These are phyloP conservation scores for Haberlea rhodopensis DNA, from an alignment of 257 asterid species.

Conservation along the genomic window DNA sequence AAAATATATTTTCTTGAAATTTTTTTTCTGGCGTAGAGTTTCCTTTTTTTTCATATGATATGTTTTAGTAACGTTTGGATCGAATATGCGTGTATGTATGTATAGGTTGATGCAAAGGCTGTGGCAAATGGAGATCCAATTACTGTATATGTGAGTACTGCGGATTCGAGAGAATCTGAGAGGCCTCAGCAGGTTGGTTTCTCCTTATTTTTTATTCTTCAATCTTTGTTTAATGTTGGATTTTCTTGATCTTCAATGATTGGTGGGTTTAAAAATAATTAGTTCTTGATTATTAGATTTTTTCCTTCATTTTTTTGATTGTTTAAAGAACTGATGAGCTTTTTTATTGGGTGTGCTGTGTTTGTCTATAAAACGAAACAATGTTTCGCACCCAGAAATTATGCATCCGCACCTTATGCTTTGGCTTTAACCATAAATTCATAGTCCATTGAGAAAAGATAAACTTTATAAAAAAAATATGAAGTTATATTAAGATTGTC, in stretches of 20 bases:
- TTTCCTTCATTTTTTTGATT: too few relatives aligned
- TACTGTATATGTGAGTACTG: too few relatives aligned
- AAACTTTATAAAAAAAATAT: not conserved
- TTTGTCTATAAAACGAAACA: not conserved
- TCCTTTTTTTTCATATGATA: too few relatives aligned
- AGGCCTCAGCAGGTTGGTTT: slow-evolving; percentile 65
- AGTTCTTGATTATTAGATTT: not conserved
- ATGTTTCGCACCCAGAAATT: not conserved
- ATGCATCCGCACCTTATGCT: not conserved
- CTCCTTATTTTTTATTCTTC: not conserved
- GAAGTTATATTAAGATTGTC: too few relatives aligned
- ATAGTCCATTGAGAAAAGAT: not conserved
- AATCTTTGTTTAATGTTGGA: not conserved
- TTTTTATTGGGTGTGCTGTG: not conserved
- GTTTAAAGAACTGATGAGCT: not conserved
- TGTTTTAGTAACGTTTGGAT: too few relatives aligned
- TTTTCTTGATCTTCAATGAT: not conserved
- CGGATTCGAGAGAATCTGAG: too few relatives aligned
- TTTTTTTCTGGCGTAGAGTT: too few relatives aligned
- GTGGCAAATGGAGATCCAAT: too few relatives aligned
- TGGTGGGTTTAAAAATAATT: too few relatives aligned
- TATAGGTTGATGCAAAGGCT: too few relatives aligned
- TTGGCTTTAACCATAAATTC: not conserved
- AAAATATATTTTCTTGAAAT: too few relatives aligned
- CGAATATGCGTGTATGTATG: too few relatives aligned